phyloP scores from a whole-genome alignment of 352 stramenopile genomes.

The Stephanocyclus meneghinianus region DNA sequence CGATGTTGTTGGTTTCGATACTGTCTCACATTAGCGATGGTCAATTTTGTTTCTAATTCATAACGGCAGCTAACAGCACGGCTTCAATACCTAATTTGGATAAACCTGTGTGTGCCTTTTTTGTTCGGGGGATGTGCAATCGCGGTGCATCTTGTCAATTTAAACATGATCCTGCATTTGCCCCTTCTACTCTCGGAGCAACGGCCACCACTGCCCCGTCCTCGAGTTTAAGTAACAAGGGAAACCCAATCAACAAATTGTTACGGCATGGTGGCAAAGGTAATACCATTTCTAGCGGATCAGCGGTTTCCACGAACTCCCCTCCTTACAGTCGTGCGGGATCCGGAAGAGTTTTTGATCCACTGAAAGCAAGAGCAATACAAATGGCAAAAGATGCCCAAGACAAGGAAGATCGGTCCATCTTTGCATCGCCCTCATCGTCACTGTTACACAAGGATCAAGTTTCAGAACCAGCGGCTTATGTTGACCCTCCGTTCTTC shows the following conservation, averaged over 20 bases:
- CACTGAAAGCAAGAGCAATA: slow-evolving; percentile 45
- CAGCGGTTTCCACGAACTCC: neutral
- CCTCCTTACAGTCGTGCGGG: slow-evolving; percentile 4
- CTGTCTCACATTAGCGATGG: neutral
- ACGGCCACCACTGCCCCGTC: neutral
- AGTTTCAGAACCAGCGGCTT: slow-evolving; percentile 7
- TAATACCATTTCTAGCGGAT: neutral
- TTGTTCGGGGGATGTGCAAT: slow-evolving; percentile 34
- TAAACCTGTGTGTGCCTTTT: slow-evolving; percentile 38
- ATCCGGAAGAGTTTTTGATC: slow-evolving; percentile 36
- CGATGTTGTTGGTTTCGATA: neutral
- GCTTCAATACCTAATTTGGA: slow-evolving; percentile 20
- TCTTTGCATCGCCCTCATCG: slow-evolving; percentile 10
- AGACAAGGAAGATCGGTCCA: slow-evolving; percentile 48
- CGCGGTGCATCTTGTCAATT: slow-evolving; percentile 34
- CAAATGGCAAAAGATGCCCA: slow-evolving; percentile 40
- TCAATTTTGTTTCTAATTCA: neutral
- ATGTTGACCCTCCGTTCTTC: slow-evolving; percentile 78
- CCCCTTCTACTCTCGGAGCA: slow-evolving; percentile 3
- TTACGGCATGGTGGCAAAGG: slow-evolving; percentile 1
- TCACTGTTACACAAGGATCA: neutral
- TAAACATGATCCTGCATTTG: slow-evolving; percentile 28
- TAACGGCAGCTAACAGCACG: slow-evolving; percentile 1
- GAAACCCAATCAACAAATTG: neutral
- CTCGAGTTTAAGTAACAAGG: neutral